A percentile compares a stretch with the other conserved stretches of the same genome.
phyloP scores from a whole-genome alignment of 1,284 basidiomycete species.

The Mixia osmundae region DNA sequence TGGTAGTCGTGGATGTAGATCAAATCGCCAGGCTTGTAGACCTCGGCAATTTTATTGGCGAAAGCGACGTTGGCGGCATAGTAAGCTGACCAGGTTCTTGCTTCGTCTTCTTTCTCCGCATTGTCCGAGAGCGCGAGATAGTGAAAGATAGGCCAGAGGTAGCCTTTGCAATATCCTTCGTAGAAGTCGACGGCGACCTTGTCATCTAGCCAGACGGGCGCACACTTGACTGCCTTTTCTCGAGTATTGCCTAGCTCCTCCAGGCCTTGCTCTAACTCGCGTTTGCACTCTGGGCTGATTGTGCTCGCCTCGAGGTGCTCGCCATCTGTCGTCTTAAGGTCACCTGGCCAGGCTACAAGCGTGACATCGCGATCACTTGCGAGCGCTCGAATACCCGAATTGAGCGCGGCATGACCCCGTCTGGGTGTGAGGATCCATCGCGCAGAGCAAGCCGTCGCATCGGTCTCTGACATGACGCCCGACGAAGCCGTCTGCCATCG shows the following conservation, averaged over 20 bases:
- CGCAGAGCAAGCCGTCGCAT: background rate
- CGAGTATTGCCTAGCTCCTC: constrained; percentile 20
- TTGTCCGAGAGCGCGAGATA: constrained; percentile 45
- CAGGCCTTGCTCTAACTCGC: constrained; percentile 37
- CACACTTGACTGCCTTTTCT: constrained; percentile 36
- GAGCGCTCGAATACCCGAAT: constrained; percentile 70
- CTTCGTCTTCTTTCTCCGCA: constrained; percentile 44
- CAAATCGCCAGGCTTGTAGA: constrained; percentile 72
- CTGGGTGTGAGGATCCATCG: constrained; percentile 56
- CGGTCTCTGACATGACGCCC: background rate
- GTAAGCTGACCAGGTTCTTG: constrained; percentile 58
- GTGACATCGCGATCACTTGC: constrained; percentile 64
- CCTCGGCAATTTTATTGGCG: constrained; percentile 44
- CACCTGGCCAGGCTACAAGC: constrained; percentile 83
- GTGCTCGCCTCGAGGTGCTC: constrained; percentile 13
- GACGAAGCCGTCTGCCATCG: background rate
- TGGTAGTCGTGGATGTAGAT: constrained; percentile 39
- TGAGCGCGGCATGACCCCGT: constrained; percentile 85
- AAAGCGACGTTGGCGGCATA: constrained; percentile 66
- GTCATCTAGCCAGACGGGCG: constrained; percentile 81
- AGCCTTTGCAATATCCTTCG: constrained; percentile 65
- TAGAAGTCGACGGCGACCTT: constrained; percentile 24
- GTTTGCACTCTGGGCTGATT: constrained; percentile 31
- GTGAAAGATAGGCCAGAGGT: constrained; percentile 91
- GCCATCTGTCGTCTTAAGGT: constrained; percentile 32